Conservation (phyloP, 148 eudicot genomes). For the Rhododendron henanense region DNA sequence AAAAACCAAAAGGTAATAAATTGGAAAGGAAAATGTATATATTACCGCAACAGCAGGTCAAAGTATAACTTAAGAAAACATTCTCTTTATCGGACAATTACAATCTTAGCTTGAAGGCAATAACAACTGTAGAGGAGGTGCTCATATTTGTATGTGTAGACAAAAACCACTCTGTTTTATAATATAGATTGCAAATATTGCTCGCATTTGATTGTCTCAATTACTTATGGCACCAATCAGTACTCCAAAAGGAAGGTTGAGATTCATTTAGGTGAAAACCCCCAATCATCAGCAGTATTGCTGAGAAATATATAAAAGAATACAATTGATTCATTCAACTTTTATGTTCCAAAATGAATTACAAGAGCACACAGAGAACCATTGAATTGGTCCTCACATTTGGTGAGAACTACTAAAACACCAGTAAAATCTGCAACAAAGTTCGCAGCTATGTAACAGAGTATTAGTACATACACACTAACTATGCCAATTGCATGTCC, state of each 20-base stretch:
- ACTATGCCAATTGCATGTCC: not conserved
- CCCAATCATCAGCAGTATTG: not conserved
- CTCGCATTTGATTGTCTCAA: not conserved
- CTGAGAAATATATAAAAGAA: not conserved
- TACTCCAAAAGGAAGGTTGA: not conserved
- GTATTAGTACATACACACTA: constrained; percentile 26
- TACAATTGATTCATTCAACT: constrained; percentile 16
- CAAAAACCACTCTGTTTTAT: too few relatives aligned
- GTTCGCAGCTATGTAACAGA: not conserved
- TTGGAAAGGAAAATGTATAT: too few relatives aligned
- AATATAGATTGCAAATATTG: not conserved
- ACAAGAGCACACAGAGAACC: constrained; percentile 18
- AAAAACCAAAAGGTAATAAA: too few relatives aligned
- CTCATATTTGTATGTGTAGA: too few relatives aligned
- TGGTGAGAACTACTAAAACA: constrained; percentile 10
- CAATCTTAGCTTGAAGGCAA: too few relatives aligned
- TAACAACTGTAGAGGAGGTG: too few relatives aligned
- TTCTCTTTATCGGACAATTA: too few relatives aligned
- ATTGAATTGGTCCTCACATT: constrained; percentile 11
- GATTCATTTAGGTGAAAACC: not conserved
- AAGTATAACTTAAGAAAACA: too few relatives aligned
- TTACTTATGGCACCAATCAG: not conserved
- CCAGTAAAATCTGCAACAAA: constrained; percentile 5
- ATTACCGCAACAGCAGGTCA: too few relatives aligned
- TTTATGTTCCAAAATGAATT: constrained; percentile 21